Evolutionary conservation across 371 early-diverging fungal genomes (phyloP).

Genomic region (Dipsacomyces acuminosporus): DNA sequence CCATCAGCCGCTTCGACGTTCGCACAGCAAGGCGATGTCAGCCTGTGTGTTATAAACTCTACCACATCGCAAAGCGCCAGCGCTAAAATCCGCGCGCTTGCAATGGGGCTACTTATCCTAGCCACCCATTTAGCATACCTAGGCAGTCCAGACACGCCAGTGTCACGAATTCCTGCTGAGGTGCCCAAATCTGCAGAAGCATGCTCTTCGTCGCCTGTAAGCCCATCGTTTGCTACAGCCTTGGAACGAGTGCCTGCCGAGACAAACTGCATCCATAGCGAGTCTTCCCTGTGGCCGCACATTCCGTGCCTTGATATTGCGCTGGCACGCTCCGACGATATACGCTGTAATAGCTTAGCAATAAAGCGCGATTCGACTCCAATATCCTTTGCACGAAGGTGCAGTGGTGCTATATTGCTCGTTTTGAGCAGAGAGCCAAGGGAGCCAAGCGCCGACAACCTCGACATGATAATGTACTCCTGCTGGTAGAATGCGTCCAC

Average conservation of each 20-base stretch:
- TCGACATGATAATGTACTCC: slow-evolving; percentile 17
- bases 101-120: slow-evolving; percentile 20
- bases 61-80: slow-evolving; percentile 26
- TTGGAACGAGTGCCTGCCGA: not conserved
- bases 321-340: slow-evolving; percentile 1
- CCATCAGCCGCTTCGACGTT: too few relatives aligned
- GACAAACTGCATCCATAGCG: slow-evolving; percentile 34
- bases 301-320: not conserved
- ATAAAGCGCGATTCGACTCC: slow-evolving; percentile 22
- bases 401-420: slow-evolving; percentile 20
- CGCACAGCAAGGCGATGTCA: not conserved
- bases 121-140: slow-evolving; percentile 44
- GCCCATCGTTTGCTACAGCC: too few relatives aligned
- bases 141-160: not conserved
- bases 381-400: slow-evolving; percentile 30
- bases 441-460: slow-evolving; percentile 9
- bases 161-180: not conserved
- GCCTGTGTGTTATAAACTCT: not conserved
- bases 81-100: slow-evolving; percentile 21
- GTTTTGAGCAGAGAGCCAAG: slow-evolving; percentile 10
- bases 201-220: not conserved
- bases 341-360: slow-evolving; percentile 4
- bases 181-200: not conserved
- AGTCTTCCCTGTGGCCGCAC: not conserved
- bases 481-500: slow-evolving; percentile 45